These are phyloP conservation scores for Fusarium ramigenum DNA, from an alignment of 2,329 filamentous ascomycete species.

Conservation along the genomic window DNA sequence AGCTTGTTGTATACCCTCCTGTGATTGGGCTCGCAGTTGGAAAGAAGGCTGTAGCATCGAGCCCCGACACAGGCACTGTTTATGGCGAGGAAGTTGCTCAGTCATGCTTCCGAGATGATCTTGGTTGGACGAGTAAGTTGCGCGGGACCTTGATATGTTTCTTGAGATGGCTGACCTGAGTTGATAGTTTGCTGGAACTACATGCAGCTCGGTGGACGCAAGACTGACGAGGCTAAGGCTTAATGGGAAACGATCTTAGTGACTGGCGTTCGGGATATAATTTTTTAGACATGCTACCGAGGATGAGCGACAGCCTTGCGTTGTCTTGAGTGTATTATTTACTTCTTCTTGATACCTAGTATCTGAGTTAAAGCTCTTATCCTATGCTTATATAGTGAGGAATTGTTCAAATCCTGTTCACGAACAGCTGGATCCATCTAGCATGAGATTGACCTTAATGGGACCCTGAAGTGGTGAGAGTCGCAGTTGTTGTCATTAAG, in stretches of 20 bases:
- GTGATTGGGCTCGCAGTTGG: conserved; percentile 79
- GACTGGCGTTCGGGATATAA: conserved; percentile 35
- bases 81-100: conserved; percentile 71
- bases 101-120: conserved; percentile 72
- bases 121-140: conserved; percentile 70
- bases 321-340: background rate
- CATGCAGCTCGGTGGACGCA: conserved; percentile 56
- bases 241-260: conserved; percentile 14
- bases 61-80: conserved; percentile 63
- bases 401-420: background rate
- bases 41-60: conserved; percentile 72
- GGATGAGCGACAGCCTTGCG: background rate
- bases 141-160: no score
- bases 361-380: background rate
- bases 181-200: conserved; percentile 65
- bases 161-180: conserved; percentile 21
- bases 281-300: background rate
- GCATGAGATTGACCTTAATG: background rate
- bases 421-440: background rate
- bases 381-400: background rate
- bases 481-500: background rate
- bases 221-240: conserved; percentile 39
- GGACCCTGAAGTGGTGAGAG: background rate
- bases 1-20: conserved; percentile 64
- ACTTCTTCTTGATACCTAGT: background rate